Evolutionary conservation across 306 rosid species (phyloP).

Genomic region (Pterocarpus macrocarpus): DNA sequence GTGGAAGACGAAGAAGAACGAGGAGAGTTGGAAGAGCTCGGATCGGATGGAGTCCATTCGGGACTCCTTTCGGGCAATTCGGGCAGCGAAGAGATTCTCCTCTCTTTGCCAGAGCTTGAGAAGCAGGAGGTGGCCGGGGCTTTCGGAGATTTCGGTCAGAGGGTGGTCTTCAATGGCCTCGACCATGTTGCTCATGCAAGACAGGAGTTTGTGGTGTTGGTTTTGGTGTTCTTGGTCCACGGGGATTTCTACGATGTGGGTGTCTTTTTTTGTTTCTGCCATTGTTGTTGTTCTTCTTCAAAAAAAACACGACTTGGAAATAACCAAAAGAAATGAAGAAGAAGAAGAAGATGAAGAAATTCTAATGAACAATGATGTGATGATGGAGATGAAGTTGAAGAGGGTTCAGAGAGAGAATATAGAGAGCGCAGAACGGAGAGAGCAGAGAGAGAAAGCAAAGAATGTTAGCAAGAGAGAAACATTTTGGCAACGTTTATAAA

Average conservation of each 20-base stretch:
- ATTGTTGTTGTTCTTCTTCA: conserved; percentile 43
- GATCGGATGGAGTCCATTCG: conserved; percentile 62
- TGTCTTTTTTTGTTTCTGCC: conserved; percentile 68
- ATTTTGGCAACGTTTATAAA: no score
- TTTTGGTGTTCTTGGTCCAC: conserved; percentile 66
- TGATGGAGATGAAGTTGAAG: not conserved
- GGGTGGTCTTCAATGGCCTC: conserved; percentile 88
- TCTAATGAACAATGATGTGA: no score
- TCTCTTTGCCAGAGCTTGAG: conserved; percentile 93
- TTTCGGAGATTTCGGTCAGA: conserved; percentile 72
- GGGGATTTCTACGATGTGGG: conserved; percentile 83
- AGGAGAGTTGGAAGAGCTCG: conserved; percentile 74
- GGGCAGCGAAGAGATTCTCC: conserved; percentile 67
- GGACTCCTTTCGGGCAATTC: conserved; percentile 63
- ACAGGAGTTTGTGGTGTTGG: conserved; percentile 43
- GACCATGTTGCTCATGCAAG: conserved; percentile 46
- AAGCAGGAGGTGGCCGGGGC: conserved; percentile 86
- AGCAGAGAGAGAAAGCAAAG: no score
- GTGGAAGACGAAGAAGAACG: conserved; percentile 78
- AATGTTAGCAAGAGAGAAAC: no score
- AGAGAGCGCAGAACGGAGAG: no score
- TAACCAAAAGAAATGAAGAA: not conserved
- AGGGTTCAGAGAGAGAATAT: no score
- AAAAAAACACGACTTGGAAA: not conserved
- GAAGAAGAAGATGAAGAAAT: not conserved